Percentiles rank a stretch among this genome's conserved stretches.
Evolutionary conservation across 208 protist genomes (phyloP).

Genomic region (Trypanosoma theileri): DNA sequence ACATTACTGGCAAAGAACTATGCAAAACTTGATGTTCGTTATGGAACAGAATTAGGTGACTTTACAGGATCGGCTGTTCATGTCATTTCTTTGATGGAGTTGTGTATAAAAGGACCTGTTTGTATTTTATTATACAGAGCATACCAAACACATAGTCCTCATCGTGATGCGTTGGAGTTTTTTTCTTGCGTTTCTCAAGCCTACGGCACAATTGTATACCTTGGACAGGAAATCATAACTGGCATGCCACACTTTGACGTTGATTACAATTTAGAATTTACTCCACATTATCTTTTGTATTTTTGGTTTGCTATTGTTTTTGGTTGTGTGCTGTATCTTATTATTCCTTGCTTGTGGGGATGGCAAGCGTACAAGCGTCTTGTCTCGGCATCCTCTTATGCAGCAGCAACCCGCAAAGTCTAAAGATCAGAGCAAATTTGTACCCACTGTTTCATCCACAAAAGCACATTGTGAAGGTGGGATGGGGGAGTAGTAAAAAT

Average conservation of each 20-base stretch:
- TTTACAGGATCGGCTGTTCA: slow-evolving; percentile 58
- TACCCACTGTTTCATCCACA: no score
- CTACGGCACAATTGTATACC: slow-evolving; percentile 65
- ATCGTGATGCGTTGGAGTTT: slow-evolving; percentile 69
- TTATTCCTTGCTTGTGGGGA: slow-evolving; percentile 57
- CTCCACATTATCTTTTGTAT: slow-evolving; percentile 12
- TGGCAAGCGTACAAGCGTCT: slow-evolving; percentile 50
- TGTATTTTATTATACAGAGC: slow-evolving; percentile 69
- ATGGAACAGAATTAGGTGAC: slow-evolving; percentile 39
- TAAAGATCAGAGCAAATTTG: not conserved
- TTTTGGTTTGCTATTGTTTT: slow-evolving; percentile 23
- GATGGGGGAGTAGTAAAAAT: no score
- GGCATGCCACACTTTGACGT: slow-evolving; percentile 60
- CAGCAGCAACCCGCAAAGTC: not conserved
- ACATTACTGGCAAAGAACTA: slow-evolving; percentile 61
- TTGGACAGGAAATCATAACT: slow-evolving; percentile 63
- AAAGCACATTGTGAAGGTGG: not conserved
- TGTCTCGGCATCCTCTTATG: slow-evolving; percentile 18
- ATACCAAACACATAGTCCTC: slow-evolving; percentile 46
- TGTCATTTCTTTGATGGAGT: slow-evolving; percentile 64
- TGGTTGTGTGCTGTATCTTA: slow-evolving; percentile 33
- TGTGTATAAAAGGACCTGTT: slow-evolving; percentile 60
- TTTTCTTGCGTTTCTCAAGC: slow-evolving; percentile 67
- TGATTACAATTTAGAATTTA: slow-evolving; percentile 20
- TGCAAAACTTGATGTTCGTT: slow-evolving; percentile 65